phyloP scores from a whole-genome alignment of 495 filamentous ascomycete species.

The Apodospora peruviana region DNA sequence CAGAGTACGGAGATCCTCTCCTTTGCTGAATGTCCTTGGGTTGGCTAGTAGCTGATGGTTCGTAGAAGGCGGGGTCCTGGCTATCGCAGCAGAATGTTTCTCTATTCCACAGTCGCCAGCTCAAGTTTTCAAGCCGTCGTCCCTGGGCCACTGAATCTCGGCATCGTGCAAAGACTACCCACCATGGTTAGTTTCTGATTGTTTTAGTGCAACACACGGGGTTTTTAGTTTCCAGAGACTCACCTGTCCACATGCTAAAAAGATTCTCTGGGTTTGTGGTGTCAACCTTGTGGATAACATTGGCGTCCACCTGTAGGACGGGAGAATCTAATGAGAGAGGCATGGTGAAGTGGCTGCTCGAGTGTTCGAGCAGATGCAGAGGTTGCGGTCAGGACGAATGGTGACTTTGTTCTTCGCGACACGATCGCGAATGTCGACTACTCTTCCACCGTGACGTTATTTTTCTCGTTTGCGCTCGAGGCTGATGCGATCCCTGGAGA shows the following conservation, averaged over 20 bases:
- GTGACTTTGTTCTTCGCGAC: conserved; percentile 11
- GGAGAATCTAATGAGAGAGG: conserved; percentile 29
- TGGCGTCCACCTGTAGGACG: conserved; percentile 77
- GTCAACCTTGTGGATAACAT: conserved; percentile 88
- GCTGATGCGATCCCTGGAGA: conserved; percentile 20
- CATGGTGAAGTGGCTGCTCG: conserved; percentile 25
- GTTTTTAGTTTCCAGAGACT: no score
- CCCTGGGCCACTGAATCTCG: conserved; percentile 92
- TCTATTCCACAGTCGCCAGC: conserved; percentile 92
- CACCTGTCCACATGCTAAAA: conserved; percentile 97
- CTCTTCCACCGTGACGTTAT: not conserved
- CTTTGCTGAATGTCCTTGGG: conserved; percentile 42
- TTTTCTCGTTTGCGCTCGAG: conserved; percentile 3
- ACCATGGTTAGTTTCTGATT: conserved; percentile 5
- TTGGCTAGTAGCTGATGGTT: conserved; percentile 34
- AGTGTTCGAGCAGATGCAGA: conserved; percentile 20
- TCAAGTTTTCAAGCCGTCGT: conserved; percentile 86
- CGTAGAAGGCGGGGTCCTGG: conserved; percentile 28
- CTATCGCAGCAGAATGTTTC: conserved; percentile 91
- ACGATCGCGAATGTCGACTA: conserved; percentile 17
- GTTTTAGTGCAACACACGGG: not conserved
- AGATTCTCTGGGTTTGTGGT: conserved; percentile 88
- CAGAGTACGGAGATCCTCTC: conserved; percentile 1
- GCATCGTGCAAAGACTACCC: conserved; percentile 92
- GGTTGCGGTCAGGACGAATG: conserved; percentile 13